Evolutionary conservation across 1,284 basidiomycete species (phyloP).

Genomic region (Fomitopsis pinicola): DNA sequence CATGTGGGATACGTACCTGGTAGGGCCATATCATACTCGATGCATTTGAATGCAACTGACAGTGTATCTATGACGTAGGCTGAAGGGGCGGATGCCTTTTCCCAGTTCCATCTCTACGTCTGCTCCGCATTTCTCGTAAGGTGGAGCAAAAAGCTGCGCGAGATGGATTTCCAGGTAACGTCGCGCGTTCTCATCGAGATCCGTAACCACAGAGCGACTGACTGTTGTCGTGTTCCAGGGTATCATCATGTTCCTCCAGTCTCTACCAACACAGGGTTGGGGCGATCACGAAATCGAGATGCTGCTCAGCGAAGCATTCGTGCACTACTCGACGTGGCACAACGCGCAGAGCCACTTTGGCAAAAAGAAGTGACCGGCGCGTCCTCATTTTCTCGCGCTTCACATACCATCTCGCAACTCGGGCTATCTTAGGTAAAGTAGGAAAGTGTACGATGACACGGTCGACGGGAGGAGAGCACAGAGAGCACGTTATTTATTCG

Average conservation of each 20-base stretch:
- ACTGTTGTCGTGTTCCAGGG: slow-evolving; percentile 48
- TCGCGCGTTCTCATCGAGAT: slow-evolving; percentile 18
- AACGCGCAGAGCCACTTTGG: slow-evolving; percentile 90
- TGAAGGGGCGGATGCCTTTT: slow-evolving; percentile 93
- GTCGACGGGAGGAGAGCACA: not conserved
- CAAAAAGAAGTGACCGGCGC: slow-evolving; percentile 19
- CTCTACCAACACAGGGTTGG: slow-evolving; percentile 93
- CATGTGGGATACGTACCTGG: slow-evolving; percentile 99
- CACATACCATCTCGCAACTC: not conserved
- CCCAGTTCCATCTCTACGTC: slow-evolving; percentile 95
- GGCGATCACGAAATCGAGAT: slow-evolving; percentile 94
- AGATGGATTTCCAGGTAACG: slow-evolving; percentile 93
- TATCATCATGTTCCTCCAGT: slow-evolving; percentile 99
- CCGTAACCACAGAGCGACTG: not conserved
- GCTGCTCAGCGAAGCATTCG: slow-evolving; percentile 93
- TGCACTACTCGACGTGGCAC: slow-evolving; percentile 91
- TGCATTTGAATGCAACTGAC: not conserved
- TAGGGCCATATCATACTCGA: slow-evolving; percentile 34
- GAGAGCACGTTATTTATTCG: slow-evolving; percentile 3
- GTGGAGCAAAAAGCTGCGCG: slow-evolving; percentile 85
- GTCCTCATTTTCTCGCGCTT: not conserved
- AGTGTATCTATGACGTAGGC: slow-evolving; percentile 48
- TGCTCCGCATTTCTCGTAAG: slow-evolving; percentile 92
- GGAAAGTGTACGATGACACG: not conserved
- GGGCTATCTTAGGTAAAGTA: not conserved